These are phyloP conservation scores for Apiospora phragmitis DNA, from an alignment of 2,329 filamentous ascomycete species.

Conservation along the genomic window DNA sequence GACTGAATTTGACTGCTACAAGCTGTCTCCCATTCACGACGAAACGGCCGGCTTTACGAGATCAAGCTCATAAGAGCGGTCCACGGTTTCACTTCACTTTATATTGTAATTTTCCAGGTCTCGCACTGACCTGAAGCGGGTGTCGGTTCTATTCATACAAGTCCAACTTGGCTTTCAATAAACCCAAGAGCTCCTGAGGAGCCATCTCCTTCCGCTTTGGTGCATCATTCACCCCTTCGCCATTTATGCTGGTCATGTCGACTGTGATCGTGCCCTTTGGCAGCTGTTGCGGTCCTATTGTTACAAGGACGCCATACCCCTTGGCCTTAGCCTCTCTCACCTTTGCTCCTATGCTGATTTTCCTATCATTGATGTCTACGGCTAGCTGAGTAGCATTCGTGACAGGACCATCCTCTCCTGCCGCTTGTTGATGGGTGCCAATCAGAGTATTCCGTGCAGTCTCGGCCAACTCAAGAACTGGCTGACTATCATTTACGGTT, in stretches of 20 bases:
- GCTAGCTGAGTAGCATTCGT: constrained; percentile 60
- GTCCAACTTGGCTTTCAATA: constrained; percentile 19
- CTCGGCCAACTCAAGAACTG: constrained; percentile 51
- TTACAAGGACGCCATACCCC: constrained; percentile 73
- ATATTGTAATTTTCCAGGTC: not conserved
- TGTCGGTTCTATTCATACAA: constrained; percentile 13
- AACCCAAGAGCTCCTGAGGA: not conserved
- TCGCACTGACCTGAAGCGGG: not conserved
- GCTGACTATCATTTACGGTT: constrained; percentile 64
- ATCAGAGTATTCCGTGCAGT: constrained; percentile 50
- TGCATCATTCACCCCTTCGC: constrained; percentile 14
- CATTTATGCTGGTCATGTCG: constrained; percentile 37
- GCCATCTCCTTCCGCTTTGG: not conserved
- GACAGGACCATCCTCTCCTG: constrained; percentile 37
- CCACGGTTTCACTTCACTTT: not conserved
- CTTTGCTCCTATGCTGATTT: constrained; percentile 66
- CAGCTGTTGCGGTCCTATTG: constrained; percentile 69
- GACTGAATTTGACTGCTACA: not conserved
- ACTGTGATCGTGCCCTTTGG: constrained; percentile 56
- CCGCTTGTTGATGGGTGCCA: constrained; percentile 38
- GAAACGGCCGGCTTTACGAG: not conserved
- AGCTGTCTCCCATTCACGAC: not conserved
- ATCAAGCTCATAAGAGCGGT: not conserved
- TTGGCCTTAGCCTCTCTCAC: constrained; percentile 69
- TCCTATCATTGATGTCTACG: constrained; percentile 69